Conservation (phyloP, 768 basidiomycete species). For the Pleurotus djamor region DNA sequence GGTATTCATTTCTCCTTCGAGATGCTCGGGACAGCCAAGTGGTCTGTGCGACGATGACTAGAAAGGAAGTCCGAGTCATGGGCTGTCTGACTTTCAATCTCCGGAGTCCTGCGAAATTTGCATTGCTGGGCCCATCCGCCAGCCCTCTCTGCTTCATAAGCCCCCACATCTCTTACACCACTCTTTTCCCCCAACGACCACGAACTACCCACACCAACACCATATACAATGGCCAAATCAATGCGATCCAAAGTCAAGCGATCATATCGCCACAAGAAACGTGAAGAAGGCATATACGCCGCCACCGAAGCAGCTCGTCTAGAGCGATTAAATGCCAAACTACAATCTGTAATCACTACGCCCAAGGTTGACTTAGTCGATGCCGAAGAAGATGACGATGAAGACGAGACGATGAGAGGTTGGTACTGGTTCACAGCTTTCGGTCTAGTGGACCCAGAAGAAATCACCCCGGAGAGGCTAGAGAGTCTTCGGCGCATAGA, state of each 20-base stretch:
- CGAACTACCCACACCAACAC: neutral
- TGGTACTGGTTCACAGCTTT: conserved; percentile 59
- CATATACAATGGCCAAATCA: conserved; percentile 72
- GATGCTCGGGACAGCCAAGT: too few species aligned
- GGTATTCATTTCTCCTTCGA: too few species aligned
- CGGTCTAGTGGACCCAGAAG: conserved; percentile 56
- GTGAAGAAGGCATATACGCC: conserved; percentile 72
- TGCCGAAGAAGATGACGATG: conserved; percentile 28
- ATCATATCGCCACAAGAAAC: conserved; percentile 73
- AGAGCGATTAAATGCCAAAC: conserved; percentile 67
- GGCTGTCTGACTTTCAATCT: conserved; percentile 1
- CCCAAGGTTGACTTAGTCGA: conserved; percentile 32
- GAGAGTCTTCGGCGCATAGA: conserved; percentile 22
- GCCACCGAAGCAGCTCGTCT: conserved; percentile 77
- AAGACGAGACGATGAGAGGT: conserved; percentile 54
- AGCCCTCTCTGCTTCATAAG: neutral
- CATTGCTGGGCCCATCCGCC: neutral
- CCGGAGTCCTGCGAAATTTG: neutral
- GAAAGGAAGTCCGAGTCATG: too few species aligned
- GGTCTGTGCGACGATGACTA: too few species aligned
- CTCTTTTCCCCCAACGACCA: neutral
- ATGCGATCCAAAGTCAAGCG: conserved; percentile 82
- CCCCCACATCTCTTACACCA: neutral
- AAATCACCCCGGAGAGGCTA: conserved; percentile 53
- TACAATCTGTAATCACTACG: conserved; percentile 43